Conservation (phyloP, 208 protist genomes). For the Angomonas deanei region DNA sequence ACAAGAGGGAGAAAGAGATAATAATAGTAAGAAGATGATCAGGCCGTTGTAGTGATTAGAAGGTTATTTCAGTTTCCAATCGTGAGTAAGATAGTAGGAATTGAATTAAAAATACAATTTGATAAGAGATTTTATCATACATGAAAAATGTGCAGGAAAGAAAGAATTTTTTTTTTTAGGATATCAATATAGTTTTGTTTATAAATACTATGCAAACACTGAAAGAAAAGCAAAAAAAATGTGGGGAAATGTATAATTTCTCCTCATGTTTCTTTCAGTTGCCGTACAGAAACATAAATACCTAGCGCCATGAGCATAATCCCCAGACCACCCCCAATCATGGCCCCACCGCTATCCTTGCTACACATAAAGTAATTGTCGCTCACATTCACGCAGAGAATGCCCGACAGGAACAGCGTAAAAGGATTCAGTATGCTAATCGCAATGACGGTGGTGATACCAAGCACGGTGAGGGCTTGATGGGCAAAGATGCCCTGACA, state of each 20-base stretch:
- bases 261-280: neutral
- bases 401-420: conserved; percentile 51
- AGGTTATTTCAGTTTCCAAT: too few relatives aligned
- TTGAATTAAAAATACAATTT: neutral
- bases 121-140: neutral
- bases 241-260: neutral
- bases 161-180: neutral
- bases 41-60: too few relatives aligned
- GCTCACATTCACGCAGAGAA: conserved; percentile 52
- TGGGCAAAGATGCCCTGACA: conserved; percentile 53
- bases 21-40: neutral
- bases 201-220: conserved; percentile 3
- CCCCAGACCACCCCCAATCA: conserved; percentile 66
- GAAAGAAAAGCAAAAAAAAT: conserved; percentile 12
- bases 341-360: conserved; percentile 36
- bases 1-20: conserved; percentile 7
- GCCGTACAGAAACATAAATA: conserved; percentile 55
- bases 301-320: conserved; percentile 40
- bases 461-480: conserved; percentile 43
- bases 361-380: conserved; percentile 70
- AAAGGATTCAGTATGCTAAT: conserved; percentile 69
- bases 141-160: neutral
- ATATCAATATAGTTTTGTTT: too few relatives aligned
- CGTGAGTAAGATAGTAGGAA: neutral
- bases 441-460: conserved; percentile 46